Conservation (phyloP, 495 filamentous ascomycete species). For the Aspergillus hancockii region DNA sequence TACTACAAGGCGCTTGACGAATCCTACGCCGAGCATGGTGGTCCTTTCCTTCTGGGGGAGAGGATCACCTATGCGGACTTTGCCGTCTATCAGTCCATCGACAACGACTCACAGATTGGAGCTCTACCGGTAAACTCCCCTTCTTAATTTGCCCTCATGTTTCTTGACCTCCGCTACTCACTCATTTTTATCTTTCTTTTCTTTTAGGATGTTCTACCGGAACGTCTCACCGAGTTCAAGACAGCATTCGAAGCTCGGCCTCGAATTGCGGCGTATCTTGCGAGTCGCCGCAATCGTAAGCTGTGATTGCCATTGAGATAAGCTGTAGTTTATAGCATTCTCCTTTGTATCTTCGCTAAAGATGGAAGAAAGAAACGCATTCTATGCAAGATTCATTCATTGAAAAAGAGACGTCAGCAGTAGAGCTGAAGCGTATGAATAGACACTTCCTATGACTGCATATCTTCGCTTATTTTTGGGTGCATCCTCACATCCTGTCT, state of each 20-base stretch:
- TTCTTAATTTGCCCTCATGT: not conserved
- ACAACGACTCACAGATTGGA: constrained; percentile 26
- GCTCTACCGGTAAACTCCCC: not conserved
- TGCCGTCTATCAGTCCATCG: constrained; percentile 36
- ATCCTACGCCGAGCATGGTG: constrained; percentile 25
- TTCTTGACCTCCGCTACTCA: not conserved
- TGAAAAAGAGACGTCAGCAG: too few relatives aligned
- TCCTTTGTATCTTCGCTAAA: too few relatives aligned
- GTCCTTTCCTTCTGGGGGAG: constrained; percentile 36
- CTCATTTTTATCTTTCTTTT: not conserved
- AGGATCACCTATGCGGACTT: constrained; percentile 37
- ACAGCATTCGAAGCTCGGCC: not conserved
- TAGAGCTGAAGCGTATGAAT: too few relatives aligned
- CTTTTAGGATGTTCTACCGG: not conserved
- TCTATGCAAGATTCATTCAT: too few relatives aligned
- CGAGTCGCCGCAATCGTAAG: too few relatives aligned
- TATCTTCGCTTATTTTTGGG: too few relatives aligned
- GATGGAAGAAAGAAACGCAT: too few relatives aligned
- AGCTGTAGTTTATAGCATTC: too few relatives aligned
- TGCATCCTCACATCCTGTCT: too few relatives aligned
- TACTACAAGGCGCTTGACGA: constrained; percentile 29
- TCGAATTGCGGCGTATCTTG: not conserved
- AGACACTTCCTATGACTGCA: too few relatives aligned
- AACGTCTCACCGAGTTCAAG: not conserved
- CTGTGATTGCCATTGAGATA: too few relatives aligned